phyloP scores from a whole-genome alignment of 2,329 filamentous ascomycete species.

The Coniochaeta sp. region DNA sequence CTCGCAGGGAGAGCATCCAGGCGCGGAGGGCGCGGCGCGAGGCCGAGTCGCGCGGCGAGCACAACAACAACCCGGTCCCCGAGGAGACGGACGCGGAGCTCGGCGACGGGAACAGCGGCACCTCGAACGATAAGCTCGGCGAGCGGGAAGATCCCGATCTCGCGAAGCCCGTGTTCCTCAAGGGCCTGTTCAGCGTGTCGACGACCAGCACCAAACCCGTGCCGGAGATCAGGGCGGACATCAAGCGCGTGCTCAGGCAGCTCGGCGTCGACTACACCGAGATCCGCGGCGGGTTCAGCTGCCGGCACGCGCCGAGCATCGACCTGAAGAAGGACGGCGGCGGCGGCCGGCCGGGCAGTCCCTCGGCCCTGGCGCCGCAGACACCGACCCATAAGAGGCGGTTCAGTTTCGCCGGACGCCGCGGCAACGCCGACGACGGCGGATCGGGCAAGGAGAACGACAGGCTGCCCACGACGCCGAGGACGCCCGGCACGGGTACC shows the following conservation, averaged over 20 bases:
- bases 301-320: constrained; percentile 82
- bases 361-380: constrained; percentile 26
- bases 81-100: constrained; percentile 87
- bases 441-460: not conserved
- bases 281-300: constrained; percentile 90
- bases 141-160: constrained; percentile 59
- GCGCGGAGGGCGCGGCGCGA: constrained; percentile 64
- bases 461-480: constrained; percentile 1
- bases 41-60: constrained; percentile 20
- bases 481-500: constrained; percentile 3
- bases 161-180: constrained; percentile 90
- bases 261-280: constrained; percentile 87
- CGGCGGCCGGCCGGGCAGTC: constrained; percentile 57
- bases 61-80: constrained; percentile 55
- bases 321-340: constrained; percentile 70
- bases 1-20: constrained; percentile 86
- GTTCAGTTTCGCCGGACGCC: constrained; percentile 73
- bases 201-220: constrained; percentile 93
- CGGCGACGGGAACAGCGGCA: constrained; percentile 51
- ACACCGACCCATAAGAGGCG: constrained; percentile 60
- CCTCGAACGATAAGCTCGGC: constrained; percentile 53
- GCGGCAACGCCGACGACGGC: constrained; percentile 16
- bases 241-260: constrained; percentile 81
- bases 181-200: constrained; percentile 93
- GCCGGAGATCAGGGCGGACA: constrained; percentile 75